These are phyloP conservation scores for Boletus rubroflammeus DNA, from an alignment of 768 basidiomycete species.

Conservation along the genomic window DNA sequence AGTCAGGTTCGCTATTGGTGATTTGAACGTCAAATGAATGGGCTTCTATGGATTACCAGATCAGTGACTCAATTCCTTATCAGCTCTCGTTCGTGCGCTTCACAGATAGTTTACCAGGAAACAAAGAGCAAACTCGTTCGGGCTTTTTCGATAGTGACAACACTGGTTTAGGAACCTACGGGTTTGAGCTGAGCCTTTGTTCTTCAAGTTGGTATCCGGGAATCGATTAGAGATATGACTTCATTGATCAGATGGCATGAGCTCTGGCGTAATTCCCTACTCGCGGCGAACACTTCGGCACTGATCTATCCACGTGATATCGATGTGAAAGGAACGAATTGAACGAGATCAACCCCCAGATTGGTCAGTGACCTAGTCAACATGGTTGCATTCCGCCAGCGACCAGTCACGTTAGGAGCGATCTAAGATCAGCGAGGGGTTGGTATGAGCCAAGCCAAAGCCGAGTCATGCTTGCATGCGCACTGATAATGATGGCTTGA, in stretches of 20 bases:
- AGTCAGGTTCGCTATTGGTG: slow-evolving; percentile 6
- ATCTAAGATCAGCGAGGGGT: not conserved
- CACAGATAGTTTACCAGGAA: not conserved
- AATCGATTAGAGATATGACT: slow-evolving; percentile 1
- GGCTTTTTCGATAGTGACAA: slow-evolving; percentile 7
- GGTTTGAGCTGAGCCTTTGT: not conserved
- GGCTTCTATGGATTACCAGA: slow-evolving; percentile 13
- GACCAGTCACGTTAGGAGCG: slow-evolving; percentile 6
- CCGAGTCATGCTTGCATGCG: slow-evolving; percentile 4
- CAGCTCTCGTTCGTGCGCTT: not conserved
- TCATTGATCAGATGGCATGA: slow-evolving; percentile 7
- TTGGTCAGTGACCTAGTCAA: not conserved
- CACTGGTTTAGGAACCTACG: not conserved
- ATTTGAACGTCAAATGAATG: slow-evolving; percentile 7
- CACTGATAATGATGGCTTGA: not conserved
- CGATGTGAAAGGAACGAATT: not conserved
- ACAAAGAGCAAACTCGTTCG: not conserved
- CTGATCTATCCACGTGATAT: slow-evolving; percentile 1
- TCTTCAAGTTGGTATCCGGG: slow-evolving; percentile 6
- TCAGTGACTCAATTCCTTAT: slow-evolving; percentile 20
- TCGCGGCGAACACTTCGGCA: not conserved
- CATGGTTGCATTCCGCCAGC: not conserved
- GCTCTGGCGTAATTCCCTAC: not conserved
- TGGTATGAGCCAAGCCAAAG: not conserved
- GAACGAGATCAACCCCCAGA: slow-evolving; percentile 5